phyloP scores from a whole-genome alignment of 768 basidiomycete genomes.

The Rhodotorula graminis region DNA sequence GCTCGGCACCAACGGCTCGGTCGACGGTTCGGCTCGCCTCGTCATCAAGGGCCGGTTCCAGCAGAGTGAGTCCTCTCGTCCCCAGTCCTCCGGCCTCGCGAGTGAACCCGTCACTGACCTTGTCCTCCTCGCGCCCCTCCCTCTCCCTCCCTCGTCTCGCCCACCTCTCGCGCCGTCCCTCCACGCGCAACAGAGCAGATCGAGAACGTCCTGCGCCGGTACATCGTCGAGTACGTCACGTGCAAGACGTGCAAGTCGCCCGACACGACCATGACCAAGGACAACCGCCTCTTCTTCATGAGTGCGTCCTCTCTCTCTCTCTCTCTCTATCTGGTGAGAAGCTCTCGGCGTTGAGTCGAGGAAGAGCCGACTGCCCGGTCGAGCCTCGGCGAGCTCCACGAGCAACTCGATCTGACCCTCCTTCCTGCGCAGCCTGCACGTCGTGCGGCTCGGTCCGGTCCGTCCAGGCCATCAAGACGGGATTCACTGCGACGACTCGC shows the following conservation, averaged over 20 bases:
- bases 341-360: no score
- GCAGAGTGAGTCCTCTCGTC: slow-evolving; percentile 54
- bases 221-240: slow-evolving; percentile 68
- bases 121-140: no score
- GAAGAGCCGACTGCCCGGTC: no score
- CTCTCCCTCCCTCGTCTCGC: neutral
- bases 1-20: slow-evolving; percentile 94
- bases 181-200: slow-evolving; percentile 77
- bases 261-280: slow-evolving; percentile 91
- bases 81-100: neutral
- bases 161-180: no score
- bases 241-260: slow-evolving; percentile 99
- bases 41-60: slow-evolving; percentile 98
- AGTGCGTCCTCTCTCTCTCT: slow-evolving; percentile 43
- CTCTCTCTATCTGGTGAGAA: no score
- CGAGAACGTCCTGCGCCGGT: slow-evolving; percentile 61
- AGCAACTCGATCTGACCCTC: no score
- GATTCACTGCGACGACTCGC: slow-evolving; percentile 51
- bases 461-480: slow-evolving; percentile 95
- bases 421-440: slow-evolving; percentile 59
- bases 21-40: slow-evolving; percentile 83
- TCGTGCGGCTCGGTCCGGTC: slow-evolving; percentile 84
- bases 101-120: neutral
- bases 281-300: slow-evolving; percentile 95
- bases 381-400: neutral